Percentiles rank a stretch among this genome's conserved stretches.
Conservation (phyloP, 73 alveolate genomes). For the Tetrahymena thermophila region DNA sequence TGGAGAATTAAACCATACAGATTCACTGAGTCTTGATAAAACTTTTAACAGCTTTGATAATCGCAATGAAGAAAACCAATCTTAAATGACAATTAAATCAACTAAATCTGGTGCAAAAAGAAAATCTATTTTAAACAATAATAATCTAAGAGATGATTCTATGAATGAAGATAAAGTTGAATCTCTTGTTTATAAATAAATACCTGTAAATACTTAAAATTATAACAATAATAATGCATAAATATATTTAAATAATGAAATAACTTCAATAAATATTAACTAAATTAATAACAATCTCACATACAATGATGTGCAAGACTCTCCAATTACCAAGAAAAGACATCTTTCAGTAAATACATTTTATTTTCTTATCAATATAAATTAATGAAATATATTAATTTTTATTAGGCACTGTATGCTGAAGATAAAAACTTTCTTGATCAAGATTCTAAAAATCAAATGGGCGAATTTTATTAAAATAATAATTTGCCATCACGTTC, state of each 20-base stretch:
- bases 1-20: not conserved
- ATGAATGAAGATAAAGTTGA: not conserved
- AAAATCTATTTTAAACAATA: not conserved
- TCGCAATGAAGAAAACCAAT: not conserved
- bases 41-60: not conserved
- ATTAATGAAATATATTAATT: not conserved
- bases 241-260: not conserved
- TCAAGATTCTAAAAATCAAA: not conserved
- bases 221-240: not conserved
- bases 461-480: not conserved
- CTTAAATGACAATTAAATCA: not conserved
- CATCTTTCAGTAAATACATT: not conserved
- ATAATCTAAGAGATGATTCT: not conserved
- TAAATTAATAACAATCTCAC: not conserved
- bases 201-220: not conserved
- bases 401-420: not conserved
- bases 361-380: too few species aligned
- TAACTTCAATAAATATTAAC: not conserved
- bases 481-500: not conserved
- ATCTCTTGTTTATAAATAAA: not conserved
- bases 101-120: not conserved
- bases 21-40: not conserved
- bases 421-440: not conserved
- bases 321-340: not conserved
- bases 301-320: not conserved